Conservation (phyloP, 2,329 filamentous ascomycete genomes). For the Chaetomiaceae sp. region DNA sequence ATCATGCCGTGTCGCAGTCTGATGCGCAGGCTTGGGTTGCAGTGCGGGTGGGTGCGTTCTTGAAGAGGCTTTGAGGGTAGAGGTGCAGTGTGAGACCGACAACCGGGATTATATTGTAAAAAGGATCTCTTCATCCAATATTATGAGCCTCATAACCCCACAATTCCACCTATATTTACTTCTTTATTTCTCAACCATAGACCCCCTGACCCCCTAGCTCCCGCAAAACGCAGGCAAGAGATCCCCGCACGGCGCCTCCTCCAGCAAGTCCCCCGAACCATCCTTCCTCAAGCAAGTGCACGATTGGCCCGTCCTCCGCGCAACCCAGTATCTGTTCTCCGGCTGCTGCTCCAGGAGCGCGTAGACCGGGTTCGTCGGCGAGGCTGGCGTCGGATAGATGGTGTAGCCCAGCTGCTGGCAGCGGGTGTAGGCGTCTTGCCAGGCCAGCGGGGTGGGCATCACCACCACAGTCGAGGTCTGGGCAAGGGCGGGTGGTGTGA, state of each 20-base stretch:
- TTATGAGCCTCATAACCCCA: no score
- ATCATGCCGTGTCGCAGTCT: conserved; percentile 31
- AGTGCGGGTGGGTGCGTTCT: conserved; percentile 42
- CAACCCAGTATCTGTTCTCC: background rate
- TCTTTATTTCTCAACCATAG: no score
- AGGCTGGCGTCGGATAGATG: background rate
- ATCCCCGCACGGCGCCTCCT: conserved; percentile 3
- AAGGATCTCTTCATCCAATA: no score
- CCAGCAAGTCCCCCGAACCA: background rate
- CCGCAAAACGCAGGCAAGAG: conserved; percentile 4
- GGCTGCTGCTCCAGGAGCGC: background rate
- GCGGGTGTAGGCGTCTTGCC: background rate
- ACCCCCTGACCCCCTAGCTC: background rate
- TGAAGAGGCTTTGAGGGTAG: conserved; percentile 24
- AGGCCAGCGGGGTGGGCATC: background rate
- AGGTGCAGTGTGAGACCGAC: no score
- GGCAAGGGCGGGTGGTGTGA: background rate
- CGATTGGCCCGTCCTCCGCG: background rate
- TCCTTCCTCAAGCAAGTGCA: conserved; percentile 1
- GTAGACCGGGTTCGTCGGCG: background rate
- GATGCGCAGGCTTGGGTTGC: conserved; percentile 46
- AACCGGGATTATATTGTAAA: no score
- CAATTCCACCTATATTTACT: no score
- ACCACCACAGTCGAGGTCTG: conserved; percentile 1
- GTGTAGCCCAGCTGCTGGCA: background rate